These are phyloP conservation scores for Saussurea involucrata DNA, from an alignment of 129 eudicot genomes.

Conservation along the genomic window DNA sequence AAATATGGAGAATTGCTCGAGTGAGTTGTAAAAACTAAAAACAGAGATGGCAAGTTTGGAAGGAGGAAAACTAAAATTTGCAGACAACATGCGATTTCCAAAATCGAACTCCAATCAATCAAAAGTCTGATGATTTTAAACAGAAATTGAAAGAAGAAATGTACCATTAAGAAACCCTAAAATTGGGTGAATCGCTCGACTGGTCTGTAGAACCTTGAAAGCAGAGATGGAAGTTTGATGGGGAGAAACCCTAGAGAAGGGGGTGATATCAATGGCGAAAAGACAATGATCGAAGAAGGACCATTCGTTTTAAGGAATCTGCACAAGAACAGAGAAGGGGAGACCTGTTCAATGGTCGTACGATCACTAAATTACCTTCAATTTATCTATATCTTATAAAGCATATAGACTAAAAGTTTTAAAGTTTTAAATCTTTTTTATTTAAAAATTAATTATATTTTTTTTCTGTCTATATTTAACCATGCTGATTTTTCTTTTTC, in stretches of 20 bases:
- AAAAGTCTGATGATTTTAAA: neutral
- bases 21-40: neutral
- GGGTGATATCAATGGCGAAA: slow-evolving; percentile 17
- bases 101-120: slow-evolving; percentile 1
- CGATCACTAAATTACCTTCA: neutral
- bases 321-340: slow-evolving; percentile 2
- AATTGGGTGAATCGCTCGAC: neutral
- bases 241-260: slow-evolving; percentile 9
- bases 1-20: neutral
- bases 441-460: too few relatives aligned
- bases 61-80: neutral
- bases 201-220: slow-evolving; percentile 5
- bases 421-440: too few relatives aligned
- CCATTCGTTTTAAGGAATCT: slow-evolving; percentile 30
- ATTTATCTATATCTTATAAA: too few relatives aligned
- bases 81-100: neutral
- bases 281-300: slow-evolving; percentile 13
- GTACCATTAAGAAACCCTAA: slow-evolving; percentile 14
- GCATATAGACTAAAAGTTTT: too few relatives aligned
- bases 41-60: neutral
- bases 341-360: slow-evolving; percentile 5
- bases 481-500: too few relatives aligned
- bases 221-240: neutral
- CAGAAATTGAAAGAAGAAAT: neutral
- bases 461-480: too few relatives aligned